Evolutionary conservation across 805 yeast species (phyloP).

Genomic region (Wickerhamiella vanderwaltii): DNA sequence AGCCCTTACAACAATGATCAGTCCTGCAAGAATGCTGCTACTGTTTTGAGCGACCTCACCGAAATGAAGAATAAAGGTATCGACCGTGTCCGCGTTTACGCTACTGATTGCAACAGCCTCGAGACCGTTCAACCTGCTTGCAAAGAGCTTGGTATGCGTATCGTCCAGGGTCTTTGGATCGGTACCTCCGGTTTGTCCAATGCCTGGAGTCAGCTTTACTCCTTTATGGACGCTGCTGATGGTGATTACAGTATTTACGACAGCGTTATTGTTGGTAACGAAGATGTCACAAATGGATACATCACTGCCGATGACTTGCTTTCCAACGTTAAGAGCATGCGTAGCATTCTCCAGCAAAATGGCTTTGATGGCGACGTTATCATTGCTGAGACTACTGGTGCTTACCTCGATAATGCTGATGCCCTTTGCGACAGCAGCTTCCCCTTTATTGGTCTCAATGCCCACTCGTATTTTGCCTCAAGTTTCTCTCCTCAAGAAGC

Average conservation of each 20-base stretch:
- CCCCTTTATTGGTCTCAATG: conserved; percentile 76
- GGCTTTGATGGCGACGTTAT: conserved; percentile 71
- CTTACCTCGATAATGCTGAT: conserved; percentile 46
- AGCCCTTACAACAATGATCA: conserved; percentile 59
- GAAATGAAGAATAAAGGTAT: conserved; percentile 51
- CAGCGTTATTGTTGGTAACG: conserved; percentile 75
- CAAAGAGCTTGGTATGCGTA: conserved; percentile 45
- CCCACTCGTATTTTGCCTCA: conserved; percentile 71
- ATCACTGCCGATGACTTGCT: conserved; percentile 51
- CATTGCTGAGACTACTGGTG: conserved; percentile 83
- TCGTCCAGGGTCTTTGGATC: conserved; percentile 87
- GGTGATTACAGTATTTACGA: conserved; percentile 63
- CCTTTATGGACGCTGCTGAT: conserved; percentile 39
- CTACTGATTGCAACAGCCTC: conserved; percentile 72
- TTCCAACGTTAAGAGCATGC: conserved; percentile 52
- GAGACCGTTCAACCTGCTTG: conserved; percentile 53
- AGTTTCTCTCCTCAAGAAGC: conserved; percentile 50
- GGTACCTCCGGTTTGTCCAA: conserved; percentile 51
- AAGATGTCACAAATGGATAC: conserved; percentile 59
- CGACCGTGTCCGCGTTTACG: conserved; percentile 59
- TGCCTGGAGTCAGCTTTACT: conserved; percentile 46
- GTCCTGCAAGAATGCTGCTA: conserved; percentile 47
- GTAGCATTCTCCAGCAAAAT: conserved; percentile 42
- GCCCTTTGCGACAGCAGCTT: conserved; percentile 50
- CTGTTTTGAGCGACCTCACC: conserved; percentile 48